A percentile compares a stretch with the other conserved stretches of the same genome.
Conservation (phyloP, 371 early-diverging fungal species). For the Mucor mucedo region DNA sequence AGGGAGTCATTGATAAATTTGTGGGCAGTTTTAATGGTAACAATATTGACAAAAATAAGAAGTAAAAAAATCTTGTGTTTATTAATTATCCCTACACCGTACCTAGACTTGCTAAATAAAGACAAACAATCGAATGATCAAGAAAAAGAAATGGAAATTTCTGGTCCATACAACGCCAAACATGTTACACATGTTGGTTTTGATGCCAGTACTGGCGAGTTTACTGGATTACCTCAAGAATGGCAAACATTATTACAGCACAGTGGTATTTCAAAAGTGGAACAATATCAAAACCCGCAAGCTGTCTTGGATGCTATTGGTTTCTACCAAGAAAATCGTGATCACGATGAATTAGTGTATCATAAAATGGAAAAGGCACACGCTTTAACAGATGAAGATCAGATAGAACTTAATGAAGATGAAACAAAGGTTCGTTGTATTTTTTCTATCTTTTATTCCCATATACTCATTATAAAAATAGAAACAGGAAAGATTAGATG, state of each 20-base stretch:
- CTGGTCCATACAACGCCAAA: conserved; percentile 94
- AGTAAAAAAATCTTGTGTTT: background rate
- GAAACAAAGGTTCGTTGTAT: background rate
- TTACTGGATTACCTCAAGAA: conserved; percentile 92
- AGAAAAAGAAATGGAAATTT: conserved; percentile 86
- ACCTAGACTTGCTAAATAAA: conserved; percentile 63
- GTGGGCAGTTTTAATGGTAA: conserved; percentile 64
- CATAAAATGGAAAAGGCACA: conserved; percentile 83
- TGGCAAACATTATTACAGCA: conserved; percentile 92
- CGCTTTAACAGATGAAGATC: conserved; percentile 26
- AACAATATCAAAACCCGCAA: conserved; percentile 94
- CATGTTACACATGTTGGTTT: conserved; percentile 96
- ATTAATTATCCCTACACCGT: conserved; percentile 9
- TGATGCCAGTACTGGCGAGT: conserved; percentile 90
- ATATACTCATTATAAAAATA: background rate
- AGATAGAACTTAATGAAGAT: conserved; percentile 8
- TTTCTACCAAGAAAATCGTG: conserved; percentile 81
- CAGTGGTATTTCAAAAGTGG: conserved; percentile 94
- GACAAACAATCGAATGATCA: conserved; percentile 44
- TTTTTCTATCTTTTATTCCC: background rate
- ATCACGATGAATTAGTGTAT: conserved; percentile 80
- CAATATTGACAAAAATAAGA: background rate
- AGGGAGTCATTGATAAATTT: conserved; percentile 72
- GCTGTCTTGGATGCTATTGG: conserved; percentile 95
- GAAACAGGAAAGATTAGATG: conserved; percentile 22